Conservation (phyloP, 2,329 filamentous ascomycete genomes). For the Metarhizium album region DNA sequence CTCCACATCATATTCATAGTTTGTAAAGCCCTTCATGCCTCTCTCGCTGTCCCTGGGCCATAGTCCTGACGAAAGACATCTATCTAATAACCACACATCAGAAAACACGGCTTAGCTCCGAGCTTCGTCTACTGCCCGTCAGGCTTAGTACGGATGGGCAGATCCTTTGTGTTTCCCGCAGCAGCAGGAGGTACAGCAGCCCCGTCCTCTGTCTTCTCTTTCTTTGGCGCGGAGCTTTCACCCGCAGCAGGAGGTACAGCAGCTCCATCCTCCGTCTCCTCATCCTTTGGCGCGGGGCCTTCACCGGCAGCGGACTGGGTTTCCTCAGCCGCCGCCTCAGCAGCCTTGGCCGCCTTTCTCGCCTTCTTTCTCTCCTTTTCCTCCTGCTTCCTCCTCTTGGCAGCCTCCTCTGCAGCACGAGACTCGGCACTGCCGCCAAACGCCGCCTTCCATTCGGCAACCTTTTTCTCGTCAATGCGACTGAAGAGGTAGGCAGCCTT, state of each 20-base stretch:
- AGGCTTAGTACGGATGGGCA: slow-evolving; percentile 14
- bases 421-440: slow-evolving; percentile 51
- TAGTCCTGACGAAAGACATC: neutral
- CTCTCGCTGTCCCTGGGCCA: neutral
- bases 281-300: neutral
- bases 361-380: slow-evolving; percentile 31
- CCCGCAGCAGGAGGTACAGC: slow-evolving; percentile 10
- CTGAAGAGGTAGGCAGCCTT: slow-evolving; percentile 70
- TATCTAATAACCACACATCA: neutral
- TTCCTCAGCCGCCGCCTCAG: slow-evolving; percentile 20
- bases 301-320: slow-evolving; percentile 10
- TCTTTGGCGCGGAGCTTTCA: slow-evolving; percentile 1
- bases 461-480: slow-evolving; percentile 72
- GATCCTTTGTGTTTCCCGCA: slow-evolving; percentile 12
- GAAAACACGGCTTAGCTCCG: neutral
- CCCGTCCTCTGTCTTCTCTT: slow-evolving; percentile 10
- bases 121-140: slow-evolving; percentile 2
- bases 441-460: slow-evolving; percentile 69
- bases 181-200: slow-evolving; percentile 9
- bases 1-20: neutral
- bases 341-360: slow-evolving; percentile 26
- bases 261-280: slow-evolving; percentile 11
- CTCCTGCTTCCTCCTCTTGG: slow-evolving; percentile 39
- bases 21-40: neutral
- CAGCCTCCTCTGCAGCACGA: slow-evolving; percentile 37